phyloP scores from a whole-genome alignment of 208 protist species.

The Leishmania mexicana region DNA sequence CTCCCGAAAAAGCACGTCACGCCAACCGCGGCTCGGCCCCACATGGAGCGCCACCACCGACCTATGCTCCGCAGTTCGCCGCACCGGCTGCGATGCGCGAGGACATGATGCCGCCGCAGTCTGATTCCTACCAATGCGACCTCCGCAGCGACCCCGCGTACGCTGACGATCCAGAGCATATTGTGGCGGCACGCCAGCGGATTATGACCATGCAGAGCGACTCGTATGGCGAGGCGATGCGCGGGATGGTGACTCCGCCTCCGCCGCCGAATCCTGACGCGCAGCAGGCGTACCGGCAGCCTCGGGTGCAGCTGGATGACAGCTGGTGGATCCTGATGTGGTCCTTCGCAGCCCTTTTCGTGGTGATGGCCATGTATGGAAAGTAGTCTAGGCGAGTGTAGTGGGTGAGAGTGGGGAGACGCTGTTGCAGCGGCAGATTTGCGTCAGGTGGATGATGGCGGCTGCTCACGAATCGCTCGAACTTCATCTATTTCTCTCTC shows the following conservation, averaged over 20 bases:
- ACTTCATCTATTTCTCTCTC: neutral
- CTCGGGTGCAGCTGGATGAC: constrained; percentile 38
- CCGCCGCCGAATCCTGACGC: constrained; percentile 38
- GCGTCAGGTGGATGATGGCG: neutral
- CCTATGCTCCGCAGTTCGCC: constrained; percentile 13
- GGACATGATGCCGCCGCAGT: constrained; percentile 20
- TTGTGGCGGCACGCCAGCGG: constrained; percentile 49
- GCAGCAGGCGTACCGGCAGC: constrained; percentile 32
- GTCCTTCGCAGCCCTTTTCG: constrained; percentile 34
- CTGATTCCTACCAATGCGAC: constrained; percentile 43
- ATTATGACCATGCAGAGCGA: constrained; percentile 60
- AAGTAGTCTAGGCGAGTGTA: constrained; percentile 17
- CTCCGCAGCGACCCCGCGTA: constrained; percentile 44
- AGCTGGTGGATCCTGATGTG: constrained; percentile 57
- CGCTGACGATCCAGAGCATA: constrained; percentile 48
- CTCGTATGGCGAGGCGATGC: constrained; percentile 50
- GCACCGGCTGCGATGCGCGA: neutral
- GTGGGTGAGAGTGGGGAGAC: neutral
- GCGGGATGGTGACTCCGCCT: constrained; percentile 62
- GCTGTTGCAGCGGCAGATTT: neutral
- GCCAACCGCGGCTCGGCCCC: constrained; percentile 3
- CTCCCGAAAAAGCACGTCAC: constrained; percentile 4
- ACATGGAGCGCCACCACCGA: neutral
- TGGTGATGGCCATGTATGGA: constrained; percentile 48
- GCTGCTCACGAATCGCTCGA: neutral